phyloP scores from a whole-genome alignment of 495 filamentous ascomycete species.

The Neurospora pannonica region DNA sequence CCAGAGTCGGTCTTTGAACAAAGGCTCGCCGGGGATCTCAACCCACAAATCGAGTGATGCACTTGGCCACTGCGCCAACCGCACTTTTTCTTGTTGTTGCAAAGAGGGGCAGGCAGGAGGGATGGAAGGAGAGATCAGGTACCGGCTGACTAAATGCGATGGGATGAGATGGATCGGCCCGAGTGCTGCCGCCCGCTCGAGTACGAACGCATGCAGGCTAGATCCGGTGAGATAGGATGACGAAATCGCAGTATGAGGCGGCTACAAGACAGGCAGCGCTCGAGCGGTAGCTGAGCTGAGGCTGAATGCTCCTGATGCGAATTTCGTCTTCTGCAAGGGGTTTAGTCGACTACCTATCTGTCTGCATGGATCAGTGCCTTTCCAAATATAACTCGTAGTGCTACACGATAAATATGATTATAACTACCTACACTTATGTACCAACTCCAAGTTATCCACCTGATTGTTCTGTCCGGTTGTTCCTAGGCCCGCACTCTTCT shows the following conservation, averaged over 20 bases:
- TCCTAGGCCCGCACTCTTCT: neutral
- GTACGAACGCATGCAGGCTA: neutral
- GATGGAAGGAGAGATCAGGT: neutral
- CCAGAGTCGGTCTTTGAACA: neutral
- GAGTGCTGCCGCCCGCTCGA: neutral
- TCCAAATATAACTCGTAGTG: neutral
- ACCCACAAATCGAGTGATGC: neutral
- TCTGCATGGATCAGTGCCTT: neutral
- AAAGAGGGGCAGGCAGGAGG: neutral
- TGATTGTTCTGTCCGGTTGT: neutral
- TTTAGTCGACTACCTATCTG: neutral
- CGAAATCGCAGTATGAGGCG: neutral
- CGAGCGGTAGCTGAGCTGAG: neutral
- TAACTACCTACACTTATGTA: neutral
- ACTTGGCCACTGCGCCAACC: neutral
- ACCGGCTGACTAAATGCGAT: neutral
- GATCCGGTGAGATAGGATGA: neutral
- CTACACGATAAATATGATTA: neutral
- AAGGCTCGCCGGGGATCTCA: neutral
- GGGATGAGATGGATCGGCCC: neutral
- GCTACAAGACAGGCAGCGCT: neutral
- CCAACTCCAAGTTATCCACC: neutral
- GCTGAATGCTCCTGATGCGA: neutral
- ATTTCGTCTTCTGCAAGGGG: neutral
- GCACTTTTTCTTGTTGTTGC: neutral